phyloP scores from a whole-genome alignment of 768 basidiomycete species.

The Brasilioporus rufonigricans region DNA sequence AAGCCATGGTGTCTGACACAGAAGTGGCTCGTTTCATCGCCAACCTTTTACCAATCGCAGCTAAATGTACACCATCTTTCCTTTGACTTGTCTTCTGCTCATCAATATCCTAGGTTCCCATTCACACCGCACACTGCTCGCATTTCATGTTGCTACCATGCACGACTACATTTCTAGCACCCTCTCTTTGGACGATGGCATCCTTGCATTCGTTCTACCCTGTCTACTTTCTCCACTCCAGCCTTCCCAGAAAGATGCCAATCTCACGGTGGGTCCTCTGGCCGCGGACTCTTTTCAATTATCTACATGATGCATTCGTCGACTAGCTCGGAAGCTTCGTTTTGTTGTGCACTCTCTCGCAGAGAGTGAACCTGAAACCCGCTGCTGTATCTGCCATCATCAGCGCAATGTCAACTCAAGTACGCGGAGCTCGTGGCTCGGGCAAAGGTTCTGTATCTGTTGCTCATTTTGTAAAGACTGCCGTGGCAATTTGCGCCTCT shows the following conservation, averaged over 20 bases:
- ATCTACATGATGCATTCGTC: neutral
- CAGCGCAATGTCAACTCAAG: constrained; percentile 49
- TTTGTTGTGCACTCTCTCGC: constrained; percentile 66
- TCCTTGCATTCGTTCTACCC: constrained; percentile 62
- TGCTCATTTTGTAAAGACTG: constrained; percentile 61
- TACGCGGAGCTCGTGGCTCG: constrained; percentile 25
- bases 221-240: constrained; percentile 60
- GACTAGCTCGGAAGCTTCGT: constrained; percentile 70
- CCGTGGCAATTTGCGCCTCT: constrained; percentile 61
- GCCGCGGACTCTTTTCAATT: neutral
- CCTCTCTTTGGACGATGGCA: constrained; percentile 61
- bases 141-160: constrained; percentile 78
- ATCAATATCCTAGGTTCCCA: constrained; percentile 29
- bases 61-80: constrained; percentile 38
- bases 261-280: constrained; percentile 45
- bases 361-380: constrained; percentile 57
- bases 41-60: constrained; percentile 56
- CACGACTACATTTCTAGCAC: constrained; percentile 73
- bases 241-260: constrained; percentile 43
- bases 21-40: constrained; percentile 74
- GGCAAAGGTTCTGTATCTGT: constrained; percentile 39
- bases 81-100: neutral
- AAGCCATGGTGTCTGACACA: constrained; percentile 68
- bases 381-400: constrained; percentile 62
- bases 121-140: constrained; percentile 69